These are phyloP conservation scores for Mrakia blollopis DNA, from an alignment of 768 basidiomycete species.

Conservation along the genomic window DNA sequence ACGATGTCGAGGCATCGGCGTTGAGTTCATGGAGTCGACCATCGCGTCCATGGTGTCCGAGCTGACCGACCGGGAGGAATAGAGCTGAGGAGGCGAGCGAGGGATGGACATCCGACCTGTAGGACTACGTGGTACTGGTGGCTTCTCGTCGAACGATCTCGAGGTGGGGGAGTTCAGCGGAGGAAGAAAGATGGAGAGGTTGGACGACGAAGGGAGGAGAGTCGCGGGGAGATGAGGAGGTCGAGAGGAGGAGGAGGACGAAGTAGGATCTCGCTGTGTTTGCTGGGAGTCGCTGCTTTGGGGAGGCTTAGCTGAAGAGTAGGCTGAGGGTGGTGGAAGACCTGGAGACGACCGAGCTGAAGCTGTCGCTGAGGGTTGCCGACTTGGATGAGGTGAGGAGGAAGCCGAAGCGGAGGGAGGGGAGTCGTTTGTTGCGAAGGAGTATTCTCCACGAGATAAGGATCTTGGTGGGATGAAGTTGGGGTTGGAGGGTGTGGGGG, in stretches of 20 bases:
- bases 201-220: neutral
- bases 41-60: constrained; percentile 19
- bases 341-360: too few relatives aligned
- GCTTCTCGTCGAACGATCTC: neutral
- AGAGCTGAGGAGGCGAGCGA: neutral
- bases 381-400: neutral
- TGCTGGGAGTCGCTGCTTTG: too few relatives aligned
- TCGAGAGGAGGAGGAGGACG: neutral
- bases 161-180: neutral
- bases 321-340: neutral
- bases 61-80: constrained; percentile 5
- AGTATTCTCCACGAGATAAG: neutral
- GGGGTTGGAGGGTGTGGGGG: neutral
- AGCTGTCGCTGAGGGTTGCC: neutral
- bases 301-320: neutral
- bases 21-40: constrained; percentile 7
- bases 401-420: neutral
- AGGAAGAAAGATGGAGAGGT: neutral
- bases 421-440: neutral
- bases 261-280: neutral
- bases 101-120: constrained; percentile 10
- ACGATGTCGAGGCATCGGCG: neutral
- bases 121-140: neutral
- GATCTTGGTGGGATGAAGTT: neutral
- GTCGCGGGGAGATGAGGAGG: neutral